Percentiles rank a stretch among this genome's conserved stretches.
phyloP scores from a whole-genome alignment of 768 basidiomycete species.

The Suillus occidentalis region DNA sequence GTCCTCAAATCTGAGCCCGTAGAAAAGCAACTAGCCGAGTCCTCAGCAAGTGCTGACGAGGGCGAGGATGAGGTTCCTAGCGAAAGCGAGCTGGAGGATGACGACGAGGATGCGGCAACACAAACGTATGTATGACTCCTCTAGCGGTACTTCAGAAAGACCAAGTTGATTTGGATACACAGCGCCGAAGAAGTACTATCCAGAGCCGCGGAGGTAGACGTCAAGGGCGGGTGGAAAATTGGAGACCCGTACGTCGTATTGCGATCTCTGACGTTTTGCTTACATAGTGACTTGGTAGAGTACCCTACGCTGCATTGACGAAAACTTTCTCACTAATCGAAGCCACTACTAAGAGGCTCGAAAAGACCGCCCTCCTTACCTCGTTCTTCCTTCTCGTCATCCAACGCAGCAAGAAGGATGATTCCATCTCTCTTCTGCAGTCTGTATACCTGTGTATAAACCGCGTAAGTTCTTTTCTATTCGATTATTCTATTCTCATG shows the following conservation, averaged over 20 bases:
- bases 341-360: conserved; percentile 90
- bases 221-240: conserved; percentile 79
- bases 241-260: conserved; percentile 70
- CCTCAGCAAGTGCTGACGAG: conserved; percentile 34
- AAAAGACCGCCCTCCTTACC: conserved; percentile 88
- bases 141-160: not conserved
- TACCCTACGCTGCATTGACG: conserved; percentile 92
- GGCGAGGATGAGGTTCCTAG: conserved; percentile 40
- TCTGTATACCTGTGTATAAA: conserved; percentile 97
- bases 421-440: conserved; percentile 76
- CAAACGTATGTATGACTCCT: conserved; percentile 53
- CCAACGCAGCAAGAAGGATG: conserved; percentile 74
- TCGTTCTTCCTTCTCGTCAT: conserved; percentile 89
- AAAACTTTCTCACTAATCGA: conserved; percentile 89
- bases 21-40: conserved; percentile 36
- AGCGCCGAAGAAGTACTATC: conserved; percentile 69
- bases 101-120: conserved; percentile 51
- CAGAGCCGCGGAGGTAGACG: conserved; percentile 66
- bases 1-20: conserved; percentile 15
- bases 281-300: conserved; percentile 43
- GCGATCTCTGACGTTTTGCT: not conserved
- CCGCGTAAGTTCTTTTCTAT: conserved; percentile 48
- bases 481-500: not conserved
- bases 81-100: conserved; percentile 43
- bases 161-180: conserved; percentile 7